phyloP scores from a whole-genome alignment of 352 stramenopile species.

The Phytophthora rubi region DNA sequence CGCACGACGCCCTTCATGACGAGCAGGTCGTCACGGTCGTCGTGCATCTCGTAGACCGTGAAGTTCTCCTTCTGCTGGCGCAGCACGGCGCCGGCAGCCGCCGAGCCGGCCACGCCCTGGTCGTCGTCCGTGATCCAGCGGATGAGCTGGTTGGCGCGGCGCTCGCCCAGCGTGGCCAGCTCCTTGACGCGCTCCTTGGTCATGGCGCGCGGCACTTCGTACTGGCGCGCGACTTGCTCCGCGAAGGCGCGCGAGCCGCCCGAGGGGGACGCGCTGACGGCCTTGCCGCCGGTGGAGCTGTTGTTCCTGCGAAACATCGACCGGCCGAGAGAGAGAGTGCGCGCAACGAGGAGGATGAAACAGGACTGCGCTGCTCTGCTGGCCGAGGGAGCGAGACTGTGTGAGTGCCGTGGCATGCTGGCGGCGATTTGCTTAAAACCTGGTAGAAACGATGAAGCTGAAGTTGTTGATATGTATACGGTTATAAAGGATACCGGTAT shows the following conservation, averaged over 20 bases:
- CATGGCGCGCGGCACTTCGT: slow-evolving; percentile 58
- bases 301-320: slow-evolving; percentile 49
- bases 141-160: slow-evolving; percentile 66
- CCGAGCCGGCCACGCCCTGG: slow-evolving; percentile 41
- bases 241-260: slow-evolving; percentile 47
- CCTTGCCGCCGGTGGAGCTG: slow-evolving; percentile 35
- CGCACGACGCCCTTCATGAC: slow-evolving; percentile 77
- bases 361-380: slow-evolving; percentile 19
- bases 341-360: slow-evolving; percentile 12
- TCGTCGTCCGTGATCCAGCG: slow-evolving; percentile 71
- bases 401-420: slow-evolving; percentile 18
- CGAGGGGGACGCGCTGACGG: slow-evolving; percentile 14
- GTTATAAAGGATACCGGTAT: neutral
- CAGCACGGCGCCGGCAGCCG: slow-evolving; percentile 45
- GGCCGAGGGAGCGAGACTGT: slow-evolving; percentile 7
- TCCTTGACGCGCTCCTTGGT: slow-evolving; percentile 44
- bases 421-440: slow-evolving; percentile 26
- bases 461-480: neutral
- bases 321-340: neutral
- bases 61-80: slow-evolving; percentile 84
- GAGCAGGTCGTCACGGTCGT: slow-evolving; percentile 55
- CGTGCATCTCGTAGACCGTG: slow-evolving; percentile 73
- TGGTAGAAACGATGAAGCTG: slow-evolving; percentile 6
- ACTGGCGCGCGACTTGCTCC: slow-evolving; percentile 67
- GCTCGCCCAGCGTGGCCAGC: slow-evolving; percentile 55